Percentiles rank a stretch among this genome's conserved stretches.
Conservation (phyloP, 2,329 filamentous ascomycete genomes). For the Aspergillus glaucus region DNA sequence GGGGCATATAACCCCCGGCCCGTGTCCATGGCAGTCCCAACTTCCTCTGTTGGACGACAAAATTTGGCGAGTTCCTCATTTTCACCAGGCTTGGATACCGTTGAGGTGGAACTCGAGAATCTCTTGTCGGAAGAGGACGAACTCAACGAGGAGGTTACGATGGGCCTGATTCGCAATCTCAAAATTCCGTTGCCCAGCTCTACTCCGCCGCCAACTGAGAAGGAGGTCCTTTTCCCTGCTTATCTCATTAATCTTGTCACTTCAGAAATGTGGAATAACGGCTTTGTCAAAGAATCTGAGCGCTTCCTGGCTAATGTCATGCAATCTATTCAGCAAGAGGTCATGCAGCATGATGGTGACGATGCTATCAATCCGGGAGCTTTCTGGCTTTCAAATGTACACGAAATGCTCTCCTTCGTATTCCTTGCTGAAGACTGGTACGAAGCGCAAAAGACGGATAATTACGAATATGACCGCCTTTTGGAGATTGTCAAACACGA, state of each 20-base stretch:
- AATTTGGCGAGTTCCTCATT: conserved; percentile 70
- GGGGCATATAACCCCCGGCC: conserved; percentile 88
- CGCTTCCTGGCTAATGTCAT: conserved; percentile 98
- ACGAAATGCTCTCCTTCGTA: conserved; percentile 99
- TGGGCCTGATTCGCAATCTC: conserved; percentile 91
- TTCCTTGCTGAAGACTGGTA: conserved; percentile 99
- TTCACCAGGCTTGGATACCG: conserved; percentile 74
- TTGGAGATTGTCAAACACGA: conserved; percentile 99
- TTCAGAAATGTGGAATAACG: conserved; percentile 99
- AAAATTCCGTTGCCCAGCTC: conserved; percentile 89
- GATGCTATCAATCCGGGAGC: conserved; percentile 95
- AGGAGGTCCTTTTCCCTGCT: conserved; percentile 96
- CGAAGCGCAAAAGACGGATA: conserved; percentile 97
- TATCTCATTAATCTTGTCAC: conserved; percentile 99
- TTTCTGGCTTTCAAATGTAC: conserved; percentile 98
- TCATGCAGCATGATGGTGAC: conserved; percentile 97
- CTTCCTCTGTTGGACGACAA: conserved; percentile 52
- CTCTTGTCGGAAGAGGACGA: conserved; percentile 92
- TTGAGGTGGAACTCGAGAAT: conserved; percentile 90
- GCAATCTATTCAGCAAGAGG: conserved; percentile 98
- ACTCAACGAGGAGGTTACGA: conserved; percentile 92
- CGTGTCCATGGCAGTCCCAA: conserved; percentile 83
- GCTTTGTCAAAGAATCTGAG: conserved; percentile 98
- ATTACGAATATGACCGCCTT: conserved; percentile 96
- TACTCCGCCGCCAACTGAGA: conserved; percentile 87